Conservation (phyloP, 116 monocot genomes). For the Papilionanthe hybrid region DNA sequence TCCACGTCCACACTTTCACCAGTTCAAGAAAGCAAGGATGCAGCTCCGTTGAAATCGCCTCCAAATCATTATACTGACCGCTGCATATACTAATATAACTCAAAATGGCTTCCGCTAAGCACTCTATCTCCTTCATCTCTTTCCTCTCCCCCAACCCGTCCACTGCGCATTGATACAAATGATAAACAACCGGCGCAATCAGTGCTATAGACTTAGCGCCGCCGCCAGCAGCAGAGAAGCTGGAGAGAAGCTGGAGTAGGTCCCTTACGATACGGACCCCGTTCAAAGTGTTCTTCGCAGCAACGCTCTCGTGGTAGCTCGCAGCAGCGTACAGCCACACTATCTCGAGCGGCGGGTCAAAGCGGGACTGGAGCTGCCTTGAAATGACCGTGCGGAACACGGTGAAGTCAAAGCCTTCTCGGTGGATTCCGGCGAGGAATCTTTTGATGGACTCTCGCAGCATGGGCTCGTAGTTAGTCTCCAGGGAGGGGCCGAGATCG, state of each 20-base stretch:
- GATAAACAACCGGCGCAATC: constrained; percentile 66
- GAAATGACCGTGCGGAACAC: constrained; percentile 62
- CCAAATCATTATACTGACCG: constrained; percentile 17
- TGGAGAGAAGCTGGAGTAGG: constrained; percentile 59
- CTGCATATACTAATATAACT: constrained; percentile 85
- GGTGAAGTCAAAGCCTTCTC: constrained; percentile 45
- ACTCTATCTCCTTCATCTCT: constrained; percentile 47
- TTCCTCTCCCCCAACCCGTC: constrained; percentile 39
- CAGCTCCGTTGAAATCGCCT: constrained; percentile 13
- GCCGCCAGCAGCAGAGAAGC: constrained; percentile 46
- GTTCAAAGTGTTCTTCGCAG: constrained; percentile 15
- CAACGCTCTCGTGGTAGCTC: constrained; percentile 34
- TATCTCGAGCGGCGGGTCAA: constrained; percentile 76
- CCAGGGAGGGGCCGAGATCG: constrained; percentile 5
- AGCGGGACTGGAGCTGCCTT: constrained; percentile 49
- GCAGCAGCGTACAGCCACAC: constrained; percentile 81
- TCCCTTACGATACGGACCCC: constrained; percentile 32
- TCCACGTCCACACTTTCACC: constrained; percentile 53
- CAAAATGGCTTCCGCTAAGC: constrained; percentile 51
- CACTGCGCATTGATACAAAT: constrained; percentile 31
- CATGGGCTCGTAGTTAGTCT: constrained; percentile 33
- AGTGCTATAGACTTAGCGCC: constrained; percentile 57
- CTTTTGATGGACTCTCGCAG: constrained; percentile 60
- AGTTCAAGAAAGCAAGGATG: constrained; percentile 63
- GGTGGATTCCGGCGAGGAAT: constrained; percentile 40